phyloP scores from a whole-genome alignment of 2,329 filamentous ascomycete genomes.

The Colletotrichum musicola region DNA sequence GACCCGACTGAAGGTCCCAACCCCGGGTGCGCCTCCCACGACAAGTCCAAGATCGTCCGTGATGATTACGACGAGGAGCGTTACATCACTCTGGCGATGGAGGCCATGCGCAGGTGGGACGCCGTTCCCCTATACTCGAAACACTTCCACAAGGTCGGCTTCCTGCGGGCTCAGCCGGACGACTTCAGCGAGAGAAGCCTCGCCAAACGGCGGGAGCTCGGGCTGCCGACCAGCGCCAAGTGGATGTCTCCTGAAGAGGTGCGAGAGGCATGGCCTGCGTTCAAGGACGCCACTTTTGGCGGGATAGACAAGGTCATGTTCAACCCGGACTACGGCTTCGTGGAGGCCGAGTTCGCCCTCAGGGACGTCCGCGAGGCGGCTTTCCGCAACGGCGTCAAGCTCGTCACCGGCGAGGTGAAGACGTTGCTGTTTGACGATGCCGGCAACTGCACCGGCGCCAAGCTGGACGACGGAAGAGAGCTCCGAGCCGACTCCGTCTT shows the following conservation, averaged over 20 bases:
- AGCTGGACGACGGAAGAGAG: slow-evolving; percentile 58
- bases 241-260: slow-evolving; percentile 64
- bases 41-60: slow-evolving; percentile 59
- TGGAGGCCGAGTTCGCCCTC: slow-evolving; percentile 68
- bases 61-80: slow-evolving; percentile 56
- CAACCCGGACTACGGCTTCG: slow-evolving; percentile 71
- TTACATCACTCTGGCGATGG: slow-evolving; percentile 55
- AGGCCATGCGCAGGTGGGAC: slow-evolving; percentile 56
- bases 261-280: slow-evolving; percentile 66
- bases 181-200: slow-evolving; percentile 61
- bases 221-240: slow-evolving; percentile 54
- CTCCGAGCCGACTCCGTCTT: slow-evolving; percentile 63
- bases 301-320: slow-evolving; percentile 67
- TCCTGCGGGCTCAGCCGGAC: slow-evolving; percentile 57
- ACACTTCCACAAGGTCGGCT: slow-evolving; percentile 70
- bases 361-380: slow-evolving; percentile 65
- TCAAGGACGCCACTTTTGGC: slow-evolving; percentile 68
- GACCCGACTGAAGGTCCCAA: slow-evolving; percentile 53
- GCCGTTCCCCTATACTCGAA: slow-evolving; percentile 62
- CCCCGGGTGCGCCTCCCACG: slow-evolving; percentile 59
- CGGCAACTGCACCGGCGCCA: slow-evolving; percentile 63
- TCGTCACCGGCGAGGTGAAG: slow-evolving; percentile 63
- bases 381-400: slow-evolving; percentile 67
- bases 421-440: slow-evolving; percentile 59
- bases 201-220: slow-evolving; percentile 50